Evolutionary conservation across 768 basidiomycete species (phyloP).

Genomic region (Termitomyces sp.): DNA sequence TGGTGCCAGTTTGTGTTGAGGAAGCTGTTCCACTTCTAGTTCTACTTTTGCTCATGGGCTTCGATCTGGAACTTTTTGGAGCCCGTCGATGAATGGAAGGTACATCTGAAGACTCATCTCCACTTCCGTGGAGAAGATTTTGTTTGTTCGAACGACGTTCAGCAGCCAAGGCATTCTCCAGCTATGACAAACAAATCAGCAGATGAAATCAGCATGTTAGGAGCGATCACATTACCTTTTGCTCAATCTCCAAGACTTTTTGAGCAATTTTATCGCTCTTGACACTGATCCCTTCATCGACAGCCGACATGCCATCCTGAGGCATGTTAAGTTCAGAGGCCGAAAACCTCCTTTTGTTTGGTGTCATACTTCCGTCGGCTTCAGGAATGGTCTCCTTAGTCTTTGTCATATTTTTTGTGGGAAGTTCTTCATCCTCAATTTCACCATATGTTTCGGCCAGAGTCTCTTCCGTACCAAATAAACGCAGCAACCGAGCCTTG

Average conservation of each 20-base stretch:
- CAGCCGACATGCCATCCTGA: constrained; percentile 82
- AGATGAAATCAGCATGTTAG: not conserved
- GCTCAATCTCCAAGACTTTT: constrained; percentile 86
- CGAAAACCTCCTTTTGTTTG: constrained; percentile 69
- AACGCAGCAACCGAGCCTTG: constrained; percentile 54
- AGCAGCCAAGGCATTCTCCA: constrained; percentile 69
- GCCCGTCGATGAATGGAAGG: constrained; percentile 39
- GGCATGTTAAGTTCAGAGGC: constrained; percentile 58
- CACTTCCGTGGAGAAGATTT: constrained; percentile 45
- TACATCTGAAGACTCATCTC: constrained; percentile 51
- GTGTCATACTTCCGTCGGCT: constrained; percentile 45
- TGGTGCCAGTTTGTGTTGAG: constrained; percentile 47
- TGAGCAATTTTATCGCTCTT: constrained; percentile 86
- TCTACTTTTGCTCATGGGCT: constrained; percentile 34
- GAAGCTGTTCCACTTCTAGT: constrained; percentile 62
- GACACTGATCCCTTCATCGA: constrained; percentile 80
- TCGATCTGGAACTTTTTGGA: constrained; percentile 28
- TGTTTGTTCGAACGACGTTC: constrained; percentile 47
- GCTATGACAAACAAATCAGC: constrained; percentile 33
- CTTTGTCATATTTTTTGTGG: constrained; percentile 30
- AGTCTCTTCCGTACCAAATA: constrained; percentile 77
- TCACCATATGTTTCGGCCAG: constrained; percentile 65
- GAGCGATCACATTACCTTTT: constrained; percentile 58
- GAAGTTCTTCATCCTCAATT: constrained; percentile 30
- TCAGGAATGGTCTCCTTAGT: constrained; percentile 51